Percentiles rank a stretch among this genome's conserved stretches.
phyloP scores from a whole-genome alignment of 345 rosid species.

The Aurinia saxatilis region DNA sequence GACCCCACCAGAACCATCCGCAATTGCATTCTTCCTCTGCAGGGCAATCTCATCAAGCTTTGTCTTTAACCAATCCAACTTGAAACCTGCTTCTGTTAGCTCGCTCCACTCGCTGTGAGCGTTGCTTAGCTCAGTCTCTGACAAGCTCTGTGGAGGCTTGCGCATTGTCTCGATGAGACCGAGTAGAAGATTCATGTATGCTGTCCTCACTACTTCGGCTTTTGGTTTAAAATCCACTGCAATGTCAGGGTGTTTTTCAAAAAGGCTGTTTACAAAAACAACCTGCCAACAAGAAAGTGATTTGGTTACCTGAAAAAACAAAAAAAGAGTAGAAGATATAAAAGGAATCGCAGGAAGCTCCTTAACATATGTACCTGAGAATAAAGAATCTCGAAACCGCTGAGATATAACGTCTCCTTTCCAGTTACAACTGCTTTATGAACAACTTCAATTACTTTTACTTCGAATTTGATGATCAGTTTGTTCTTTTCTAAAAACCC shows the following conservation, averaged over 20 bases:
- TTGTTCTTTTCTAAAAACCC: not conserved
- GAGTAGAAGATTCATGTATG: not conserved
- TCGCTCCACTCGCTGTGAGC: not conserved
- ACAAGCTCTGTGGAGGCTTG: not conserved
- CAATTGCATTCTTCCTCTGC: not conserved
- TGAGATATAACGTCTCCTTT: not conserved
- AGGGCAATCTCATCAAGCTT: not conserved
- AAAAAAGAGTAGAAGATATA: too few species aligned
- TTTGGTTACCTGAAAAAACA: too few species aligned
- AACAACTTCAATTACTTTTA: not conserved
- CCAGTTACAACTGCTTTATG: not conserved
- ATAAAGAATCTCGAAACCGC: not conserved
- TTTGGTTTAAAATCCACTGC: not conserved
- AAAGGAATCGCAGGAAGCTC: too few species aligned
- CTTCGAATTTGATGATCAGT: not conserved
- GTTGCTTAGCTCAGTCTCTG: not conserved
- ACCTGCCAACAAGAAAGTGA: too few species aligned
- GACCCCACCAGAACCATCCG: not conserved
- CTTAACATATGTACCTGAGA: too few species aligned
- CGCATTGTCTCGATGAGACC: not conserved
- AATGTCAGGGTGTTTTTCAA: not conserved
- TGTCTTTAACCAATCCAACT: not conserved
- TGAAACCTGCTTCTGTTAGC: not conserved
- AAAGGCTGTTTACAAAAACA: not conserved
- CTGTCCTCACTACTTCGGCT: not conserved